These are phyloP conservation scores for Tolypocladium inflatum DNA, from an alignment of 2,329 filamentous ascomycete genomes.

Conservation along the genomic window DNA sequence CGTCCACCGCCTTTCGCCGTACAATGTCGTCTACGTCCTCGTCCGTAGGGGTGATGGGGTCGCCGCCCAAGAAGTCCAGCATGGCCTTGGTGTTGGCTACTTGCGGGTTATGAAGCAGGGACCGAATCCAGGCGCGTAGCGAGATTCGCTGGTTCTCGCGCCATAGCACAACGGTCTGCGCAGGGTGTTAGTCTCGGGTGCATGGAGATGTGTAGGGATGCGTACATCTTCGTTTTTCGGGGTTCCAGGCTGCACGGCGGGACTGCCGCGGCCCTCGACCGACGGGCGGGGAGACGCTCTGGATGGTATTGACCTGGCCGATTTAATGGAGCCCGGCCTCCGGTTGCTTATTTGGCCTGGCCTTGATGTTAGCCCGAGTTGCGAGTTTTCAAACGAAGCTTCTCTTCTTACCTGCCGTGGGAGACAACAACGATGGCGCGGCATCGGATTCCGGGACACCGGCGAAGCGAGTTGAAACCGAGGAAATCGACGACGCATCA, in stretches of 20 bases:
- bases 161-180: constrained; percentile 54
- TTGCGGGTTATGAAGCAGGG: constrained; percentile 73
- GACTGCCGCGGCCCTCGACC: constrained; percentile 19
- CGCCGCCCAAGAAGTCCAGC: constrained; percentile 67
- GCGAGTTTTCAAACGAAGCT: background rate
- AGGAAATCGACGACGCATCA: constrained; percentile 73
- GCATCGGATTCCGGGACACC: constrained; percentile 17
- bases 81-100: constrained; percentile 78
- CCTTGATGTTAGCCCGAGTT: background rate
- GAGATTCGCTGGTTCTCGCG: constrained; percentile 89
- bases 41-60: constrained; percentile 66
- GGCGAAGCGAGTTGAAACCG: constrained; percentile 60
- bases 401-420: constrained; percentile 7
- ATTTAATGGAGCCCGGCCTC: constrained; percentile 18
- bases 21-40: constrained; percentile 78
- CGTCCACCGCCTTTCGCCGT: constrained; percentile 72
- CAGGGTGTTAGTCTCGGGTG: constrained; percentile 12
- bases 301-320: constrained; percentile 19
- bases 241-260: constrained; percentile 9
- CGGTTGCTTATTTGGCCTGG: constrained; percentile 3
- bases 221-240: constrained; percentile 16
- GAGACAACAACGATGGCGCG: constrained; percentile 17
- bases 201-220: background rate
- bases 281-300: constrained; percentile 21
- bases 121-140: constrained; percentile 80